phyloP scores from a whole-genome alignment of 2,329 filamentous ascomycete species.

The Xylogone sp. region DNA sequence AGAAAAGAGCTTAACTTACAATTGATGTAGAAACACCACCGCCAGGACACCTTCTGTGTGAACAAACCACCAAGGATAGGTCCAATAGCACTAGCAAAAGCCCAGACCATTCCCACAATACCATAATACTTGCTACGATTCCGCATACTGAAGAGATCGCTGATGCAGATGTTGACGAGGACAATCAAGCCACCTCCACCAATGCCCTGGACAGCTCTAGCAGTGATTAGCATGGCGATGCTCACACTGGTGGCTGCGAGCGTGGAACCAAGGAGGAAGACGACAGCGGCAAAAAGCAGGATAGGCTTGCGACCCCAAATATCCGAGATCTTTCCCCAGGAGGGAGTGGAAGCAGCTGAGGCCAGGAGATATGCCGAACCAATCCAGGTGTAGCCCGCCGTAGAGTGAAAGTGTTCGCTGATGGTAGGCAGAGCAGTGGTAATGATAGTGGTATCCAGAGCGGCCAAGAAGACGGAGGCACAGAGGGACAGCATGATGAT shows the following conservation, averaged over 20 bases:
- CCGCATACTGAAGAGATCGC: conserved; percentile 48
- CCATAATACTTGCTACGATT: conserved; percentile 51
- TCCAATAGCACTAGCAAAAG: conserved; percentile 60
- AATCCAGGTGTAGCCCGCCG: conserved; percentile 66
- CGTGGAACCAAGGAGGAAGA: conserved; percentile 51
- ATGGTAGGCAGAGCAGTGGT: conserved; percentile 61
- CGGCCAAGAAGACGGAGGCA: conserved; percentile 27
- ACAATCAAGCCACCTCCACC: conserved; percentile 49
- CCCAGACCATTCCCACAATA: conserved; percentile 62
- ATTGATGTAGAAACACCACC: conserved; percentile 46
- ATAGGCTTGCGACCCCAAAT: conserved; percentile 56
- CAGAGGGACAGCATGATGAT: conserved; percentile 29
- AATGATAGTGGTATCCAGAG: conserved; percentile 46
- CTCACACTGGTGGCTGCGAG: conserved; percentile 42
- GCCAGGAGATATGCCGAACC: conserved; percentile 70
- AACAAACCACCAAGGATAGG: conserved; percentile 65
- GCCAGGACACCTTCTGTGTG: conserved; percentile 56
- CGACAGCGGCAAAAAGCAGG: conserved; percentile 40
- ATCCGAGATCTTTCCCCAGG: conserved; percentile 60
- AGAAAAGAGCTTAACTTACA: conserved; percentile 14
- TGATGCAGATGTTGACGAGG: conserved; percentile 50
- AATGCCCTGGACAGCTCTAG: conserved; percentile 45
- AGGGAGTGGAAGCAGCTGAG: conserved; percentile 59
- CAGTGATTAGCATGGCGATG: conserved; percentile 43
- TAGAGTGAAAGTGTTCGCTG: conserved; percentile 45